Base-by-base conservation (phyloP, 2,329 filamentous ascomycete species). In the Monilinia polystroma region DNA sequence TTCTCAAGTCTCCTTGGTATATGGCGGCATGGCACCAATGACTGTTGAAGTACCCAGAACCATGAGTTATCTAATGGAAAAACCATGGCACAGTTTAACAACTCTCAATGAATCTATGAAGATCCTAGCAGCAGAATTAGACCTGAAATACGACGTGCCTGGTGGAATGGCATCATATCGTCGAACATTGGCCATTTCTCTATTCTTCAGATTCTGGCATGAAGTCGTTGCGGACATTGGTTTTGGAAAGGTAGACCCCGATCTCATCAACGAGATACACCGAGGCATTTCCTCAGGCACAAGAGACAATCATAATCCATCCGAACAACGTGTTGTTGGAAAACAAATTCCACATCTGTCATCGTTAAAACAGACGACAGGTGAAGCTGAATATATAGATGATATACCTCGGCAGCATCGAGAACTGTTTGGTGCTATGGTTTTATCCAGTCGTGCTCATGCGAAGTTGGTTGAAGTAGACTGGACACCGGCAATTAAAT, bases 151-250 rank as follows among this genome's bases (percentile, higher is more conserved):
- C 72, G 89, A 92, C 63, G 94, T 98, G 0, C 94, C 94, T 0
- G 94, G 94, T 70, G 94, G 94, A 55, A 98, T 98, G 94, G 93
- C 94, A 0, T 96, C 92, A 1, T 98, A 97, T 76, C 84, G 94
- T 20, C 95, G 93, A 76, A 91, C 93, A 0, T 81, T 98, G 12
- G 93, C 94, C 0, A 81, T 97, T 64, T 89, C 93, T 2, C 95
- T 98, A 82, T 98, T 97, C 79, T 97, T 97, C 79, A 88, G 93
- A 52, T 98, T 97, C 78, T 97, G 96, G 77, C 91, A 97, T 74
- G 93, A 97, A 70, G 85, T 93, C 0, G 81, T 97, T 57, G 82
- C 85, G 0, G 83, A 83, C 23, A 76, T 95, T 1, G 79, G 80
- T 57, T 76, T 81, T 32, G 76, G 80, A 1, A 80, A 84, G 23